A percentile compares a stretch with the other conserved stretches of the same genome.
Conservation (phyloP, 345 rosid species). For the Rhizophora mangle region DNA sequence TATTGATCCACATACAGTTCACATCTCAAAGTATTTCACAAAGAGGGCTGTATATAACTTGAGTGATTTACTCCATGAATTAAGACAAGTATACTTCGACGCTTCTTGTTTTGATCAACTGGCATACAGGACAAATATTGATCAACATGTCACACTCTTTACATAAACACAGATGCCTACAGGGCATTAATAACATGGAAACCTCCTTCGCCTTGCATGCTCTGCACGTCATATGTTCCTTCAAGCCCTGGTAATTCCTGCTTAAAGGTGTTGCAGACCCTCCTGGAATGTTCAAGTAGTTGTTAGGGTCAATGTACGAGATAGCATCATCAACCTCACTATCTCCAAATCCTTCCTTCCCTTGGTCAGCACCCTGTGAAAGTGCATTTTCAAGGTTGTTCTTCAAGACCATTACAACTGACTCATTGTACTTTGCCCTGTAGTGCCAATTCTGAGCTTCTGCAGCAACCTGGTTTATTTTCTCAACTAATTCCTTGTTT, state of each 20-base stretch:
- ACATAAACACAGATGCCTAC: conserved; percentile 88
- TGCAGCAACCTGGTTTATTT: conserved; percentile 54
- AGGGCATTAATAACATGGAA: conserved; percentile 67
- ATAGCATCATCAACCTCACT: conserved; percentile 74
- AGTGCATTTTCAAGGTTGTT: conserved; percentile 68
- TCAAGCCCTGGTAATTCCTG: conserved; percentile 21
- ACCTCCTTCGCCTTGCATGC: conserved; percentile 68
- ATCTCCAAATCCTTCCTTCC: conserved; percentile 86
- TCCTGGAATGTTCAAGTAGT: conserved; percentile 30
- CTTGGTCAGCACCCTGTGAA: conserved; percentile 67
- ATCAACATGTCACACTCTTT: conserved; percentile 61
- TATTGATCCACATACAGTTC: conserved; percentile 18
- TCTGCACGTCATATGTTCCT: conserved; percentile 50
- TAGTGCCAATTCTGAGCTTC: conserved; percentile 85
- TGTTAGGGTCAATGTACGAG: conserved; percentile 52
- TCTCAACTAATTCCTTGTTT: conserved; percentile 62
- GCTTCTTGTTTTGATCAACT: conserved; percentile 56
- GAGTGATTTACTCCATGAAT: conserved; percentile 29
- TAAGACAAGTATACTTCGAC: conserved; percentile 57
- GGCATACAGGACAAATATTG: conserved; percentile 73
- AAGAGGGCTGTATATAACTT: conserved; percentile 12
- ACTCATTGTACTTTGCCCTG: conserved; percentile 74
- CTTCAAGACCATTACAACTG: conserved; percentile 60
- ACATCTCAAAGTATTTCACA: conserved; percentile 13
- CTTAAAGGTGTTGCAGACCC: conserved; percentile 24